Evolutionary conservation across 768 basidiomycete genomes (phyloP).

Genomic region (Trametes gibbosa): DNA sequence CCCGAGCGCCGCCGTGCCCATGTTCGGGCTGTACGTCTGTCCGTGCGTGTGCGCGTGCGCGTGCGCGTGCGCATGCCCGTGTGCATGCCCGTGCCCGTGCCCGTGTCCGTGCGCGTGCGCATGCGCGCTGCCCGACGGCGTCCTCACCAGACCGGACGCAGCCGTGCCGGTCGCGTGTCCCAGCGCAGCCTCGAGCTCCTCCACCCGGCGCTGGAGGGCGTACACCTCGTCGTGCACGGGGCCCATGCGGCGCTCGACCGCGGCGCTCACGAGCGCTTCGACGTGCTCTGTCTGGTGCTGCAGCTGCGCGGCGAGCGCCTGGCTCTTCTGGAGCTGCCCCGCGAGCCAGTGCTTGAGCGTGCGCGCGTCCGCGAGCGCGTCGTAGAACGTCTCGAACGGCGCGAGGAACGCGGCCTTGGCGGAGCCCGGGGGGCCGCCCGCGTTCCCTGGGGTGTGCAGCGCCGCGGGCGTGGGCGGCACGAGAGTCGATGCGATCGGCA

Average conservation of each 20-base stretch:
- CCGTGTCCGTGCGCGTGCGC: background rate
- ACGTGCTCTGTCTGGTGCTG: constrained; percentile 68
- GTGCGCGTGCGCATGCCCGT: background rate
- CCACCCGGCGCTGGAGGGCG: constrained; percentile 58
- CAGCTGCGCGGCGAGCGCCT: constrained; percentile 51
- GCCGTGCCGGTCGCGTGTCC: constrained; percentile 18
- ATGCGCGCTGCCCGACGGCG: background rate
- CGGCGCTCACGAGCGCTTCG: constrained; percentile 53
- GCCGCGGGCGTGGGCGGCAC: constrained; percentile 71
- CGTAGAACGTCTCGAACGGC: constrained; percentile 83
- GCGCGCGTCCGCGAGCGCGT: constrained; percentile 76
- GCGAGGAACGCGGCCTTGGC: constrained; percentile 75
- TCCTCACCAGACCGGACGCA: background rate
- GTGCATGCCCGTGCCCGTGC: background rate
- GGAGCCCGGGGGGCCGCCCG: constrained; percentile 33
- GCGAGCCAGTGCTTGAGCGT: constrained; percentile 75
- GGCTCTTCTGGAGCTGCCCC: constrained; percentile 69
- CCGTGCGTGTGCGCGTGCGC: background rate
- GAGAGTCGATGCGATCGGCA: constrained; percentile 64
- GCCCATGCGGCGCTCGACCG: constrained; percentile 60
- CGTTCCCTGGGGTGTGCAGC: constrained; percentile 57
- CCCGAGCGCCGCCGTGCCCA: constrained; percentile 11
- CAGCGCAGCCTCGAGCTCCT: constrained; percentile 60
- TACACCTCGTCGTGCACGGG: constrained; percentile 61
- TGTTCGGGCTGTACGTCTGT: constrained; percentile 22